Percentiles rank a stretch among this genome's conserved stretches.
These are phyloP conservation scores for Osmanthus fragrans DNA, from an alignment of 257 asterid genomes.

Conservation along the genomic window DNA sequence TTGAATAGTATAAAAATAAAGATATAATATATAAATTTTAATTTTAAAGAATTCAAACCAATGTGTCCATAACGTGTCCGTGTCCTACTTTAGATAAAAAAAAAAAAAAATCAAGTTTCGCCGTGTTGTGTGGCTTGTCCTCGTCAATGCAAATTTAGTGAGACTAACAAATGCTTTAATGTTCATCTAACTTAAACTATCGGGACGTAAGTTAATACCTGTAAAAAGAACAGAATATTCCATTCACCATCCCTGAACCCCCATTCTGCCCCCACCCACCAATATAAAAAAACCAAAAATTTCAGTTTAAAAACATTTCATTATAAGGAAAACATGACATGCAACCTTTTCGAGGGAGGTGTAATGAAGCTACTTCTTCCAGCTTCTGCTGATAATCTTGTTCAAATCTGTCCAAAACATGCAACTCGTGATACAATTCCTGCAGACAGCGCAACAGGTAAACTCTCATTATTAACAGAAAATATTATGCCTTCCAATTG, in stretches of 20 bases:
- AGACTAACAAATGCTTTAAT: neutral
- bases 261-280: conserved; percentile 5
- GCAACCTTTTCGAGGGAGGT: conserved; percentile 89
- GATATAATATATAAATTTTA: neutral
- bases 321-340: conserved; percentile 18
- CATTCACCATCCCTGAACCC: conserved; percentile 8
- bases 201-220: neutral
- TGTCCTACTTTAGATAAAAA: neutral
- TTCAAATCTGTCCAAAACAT: conserved; percentile 86
- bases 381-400: conserved; percentile 88
- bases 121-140: neutral
- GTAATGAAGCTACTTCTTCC: conserved; percentile 85
- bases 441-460: conserved; percentile 40
- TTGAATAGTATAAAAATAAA: neutral
- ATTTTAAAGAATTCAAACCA: neutral
- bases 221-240: neutral
- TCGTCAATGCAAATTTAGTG: neutral
- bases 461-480: conserved; percentile 21
- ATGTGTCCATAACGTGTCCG: neutral
- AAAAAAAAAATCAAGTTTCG: neutral
- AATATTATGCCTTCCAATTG: conserved; percentile 10
- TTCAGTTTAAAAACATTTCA: conserved; percentile 15
- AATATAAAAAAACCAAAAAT: neutral
- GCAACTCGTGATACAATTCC: conserved; percentile 96
- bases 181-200: neutral